These are phyloP conservation scores for Barnettozyma sucrosica DNA, from an alignment of 805 yeast species.

Conservation along the genomic window DNA sequence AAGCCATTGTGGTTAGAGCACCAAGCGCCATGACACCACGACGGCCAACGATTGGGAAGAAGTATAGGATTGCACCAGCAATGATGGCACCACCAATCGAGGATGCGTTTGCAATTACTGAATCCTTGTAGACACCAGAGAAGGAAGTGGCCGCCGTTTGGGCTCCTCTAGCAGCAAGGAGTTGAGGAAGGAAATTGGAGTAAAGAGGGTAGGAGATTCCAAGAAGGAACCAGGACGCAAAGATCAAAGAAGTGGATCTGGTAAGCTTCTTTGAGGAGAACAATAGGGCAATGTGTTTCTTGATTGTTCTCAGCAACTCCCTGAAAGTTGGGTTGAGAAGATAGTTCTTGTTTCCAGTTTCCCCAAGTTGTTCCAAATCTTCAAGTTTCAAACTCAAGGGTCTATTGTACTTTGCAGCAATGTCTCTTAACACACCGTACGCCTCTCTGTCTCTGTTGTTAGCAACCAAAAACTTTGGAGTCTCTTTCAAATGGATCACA, in stretches of 20 bases:
- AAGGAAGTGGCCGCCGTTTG: constrained; percentile 35
- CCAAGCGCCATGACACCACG: constrained; percentile 52
- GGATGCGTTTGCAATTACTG: constrained; percentile 37
- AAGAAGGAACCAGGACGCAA: constrained; percentile 45
- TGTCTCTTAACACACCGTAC: constrained; percentile 34
- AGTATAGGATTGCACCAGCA: constrained; percentile 35
- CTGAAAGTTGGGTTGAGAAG: constrained; percentile 24
- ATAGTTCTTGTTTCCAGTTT: constrained; percentile 24
- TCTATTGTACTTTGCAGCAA: constrained; percentile 42
- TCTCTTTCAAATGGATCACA: constrained; percentile 38
- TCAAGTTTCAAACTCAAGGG: constrained; percentile 38
- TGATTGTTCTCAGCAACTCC: constrained; percentile 26
- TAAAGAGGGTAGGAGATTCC: constrained; percentile 50
- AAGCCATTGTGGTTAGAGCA: constrained; percentile 45
- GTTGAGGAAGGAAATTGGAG: constrained; percentile 45
- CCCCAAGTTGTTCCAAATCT: constrained; percentile 40
- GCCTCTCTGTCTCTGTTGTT: constrained; percentile 46
- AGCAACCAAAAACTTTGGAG: constrained; percentile 47
- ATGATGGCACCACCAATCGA: constrained; percentile 44
- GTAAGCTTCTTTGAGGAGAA: constrained; percentile 37
- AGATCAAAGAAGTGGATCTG: constrained; percentile 35
- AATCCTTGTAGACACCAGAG: constrained; percentile 40
- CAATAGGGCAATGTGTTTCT: constrained; percentile 35
- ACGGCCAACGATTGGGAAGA: constrained; percentile 37
- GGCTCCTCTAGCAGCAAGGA: constrained; percentile 43